These are phyloP conservation scores for Podila minutissima DNA, from an alignment of 192 early-diverging fungal genomes.

Conservation along the genomic window DNA sequence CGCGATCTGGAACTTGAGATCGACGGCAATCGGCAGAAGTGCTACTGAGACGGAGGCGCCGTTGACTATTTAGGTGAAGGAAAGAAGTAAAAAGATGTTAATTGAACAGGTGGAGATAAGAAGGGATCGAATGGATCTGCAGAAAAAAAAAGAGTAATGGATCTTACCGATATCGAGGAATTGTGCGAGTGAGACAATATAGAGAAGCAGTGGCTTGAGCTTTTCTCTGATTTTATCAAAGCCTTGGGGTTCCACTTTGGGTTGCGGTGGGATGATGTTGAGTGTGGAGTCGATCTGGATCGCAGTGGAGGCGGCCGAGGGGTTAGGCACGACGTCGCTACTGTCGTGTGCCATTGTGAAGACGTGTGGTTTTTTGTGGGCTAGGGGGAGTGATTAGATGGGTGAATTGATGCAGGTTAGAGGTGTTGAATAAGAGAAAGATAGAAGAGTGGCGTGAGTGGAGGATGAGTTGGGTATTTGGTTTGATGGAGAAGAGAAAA, in stretches of 20 bases:
- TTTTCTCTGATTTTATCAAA: not conserved
- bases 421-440: not conserved
- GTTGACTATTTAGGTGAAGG: constrained; percentile 3
- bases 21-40: constrained; percentile 21
- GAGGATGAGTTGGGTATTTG: too few relatives aligned
- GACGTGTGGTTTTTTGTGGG: not conserved
- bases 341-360: not conserved
- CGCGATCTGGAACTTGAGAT: constrained; percentile 18
- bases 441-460: too few relatives aligned
- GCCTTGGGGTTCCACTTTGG: not conserved
- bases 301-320: too few relatives aligned
- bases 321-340: too few relatives aligned
- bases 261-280: not conserved
- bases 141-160: not conserved
- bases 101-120: too few relatives aligned
- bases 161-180: constrained; percentile 19
- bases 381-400: not conserved
- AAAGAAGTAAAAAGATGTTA: too few relatives aligned
- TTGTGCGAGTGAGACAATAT: constrained; percentile 10
- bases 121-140: too few relatives aligned
- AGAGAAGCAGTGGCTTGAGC: constrained; percentile 5
- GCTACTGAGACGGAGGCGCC: constrained; percentile 26
- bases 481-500: too few relatives aligned
- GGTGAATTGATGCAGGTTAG: not conserved
- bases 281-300: not conserved